Percentiles rank a stretch among this genome's conserved stretches.
These are phyloP conservation scores for Cryptosporidium baileyi DNA, from an alignment of 169 alveolate species.

Conservation along the genomic window DNA sequence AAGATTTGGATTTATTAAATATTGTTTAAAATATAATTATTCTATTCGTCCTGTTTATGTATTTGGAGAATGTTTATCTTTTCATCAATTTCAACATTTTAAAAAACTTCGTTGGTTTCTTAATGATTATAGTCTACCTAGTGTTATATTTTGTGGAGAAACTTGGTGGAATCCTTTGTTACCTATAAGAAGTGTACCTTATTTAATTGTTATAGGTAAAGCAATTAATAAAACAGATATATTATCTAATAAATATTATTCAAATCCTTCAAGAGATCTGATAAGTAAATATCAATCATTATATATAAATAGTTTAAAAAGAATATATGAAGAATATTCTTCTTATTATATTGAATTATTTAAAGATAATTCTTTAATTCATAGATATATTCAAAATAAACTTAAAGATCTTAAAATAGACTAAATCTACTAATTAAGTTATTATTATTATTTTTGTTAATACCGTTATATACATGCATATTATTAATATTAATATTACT, in stretches of 20 bases:
- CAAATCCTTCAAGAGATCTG: slow-evolving; percentile 32
- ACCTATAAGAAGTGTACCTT: slow-evolving; percentile 43
- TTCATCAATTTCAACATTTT: slow-evolving; percentile 15
- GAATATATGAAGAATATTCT: not conserved
- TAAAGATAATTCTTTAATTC: not conserved
- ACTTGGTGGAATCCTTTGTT: slow-evolving; percentile 67
- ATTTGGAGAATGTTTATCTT: slow-evolving; percentile 64
- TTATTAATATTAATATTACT: no score
- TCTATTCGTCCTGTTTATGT: slow-evolving; percentile 62
- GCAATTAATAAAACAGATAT: not conserved
- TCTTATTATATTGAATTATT: not conserved
- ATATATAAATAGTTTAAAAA: slow-evolving; percentile 10
- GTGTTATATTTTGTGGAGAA: slow-evolving; percentile 54
- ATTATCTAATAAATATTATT: no score
- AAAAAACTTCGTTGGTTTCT: slow-evolving; percentile 30
- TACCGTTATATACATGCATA: not conserved
- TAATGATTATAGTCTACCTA: slow-evolving; percentile 50
- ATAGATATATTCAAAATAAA: slow-evolving; percentile 5
- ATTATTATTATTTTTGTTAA: not conserved
- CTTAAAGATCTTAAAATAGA: slow-evolving; percentile 5
- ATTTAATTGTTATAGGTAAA: slow-evolving; percentile 37
- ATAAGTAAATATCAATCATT: slow-evolving; percentile 28
- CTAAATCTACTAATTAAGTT: not conserved
- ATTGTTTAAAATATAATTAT: slow-evolving; percentile 44
- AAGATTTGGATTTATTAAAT: slow-evolving; percentile 59